Evolutionary conservation across 2,329 filamentous ascomycete species (phyloP), one percentile per base, ranked within the genome.

Genomic region (Fusarium irregulare): DNA sequence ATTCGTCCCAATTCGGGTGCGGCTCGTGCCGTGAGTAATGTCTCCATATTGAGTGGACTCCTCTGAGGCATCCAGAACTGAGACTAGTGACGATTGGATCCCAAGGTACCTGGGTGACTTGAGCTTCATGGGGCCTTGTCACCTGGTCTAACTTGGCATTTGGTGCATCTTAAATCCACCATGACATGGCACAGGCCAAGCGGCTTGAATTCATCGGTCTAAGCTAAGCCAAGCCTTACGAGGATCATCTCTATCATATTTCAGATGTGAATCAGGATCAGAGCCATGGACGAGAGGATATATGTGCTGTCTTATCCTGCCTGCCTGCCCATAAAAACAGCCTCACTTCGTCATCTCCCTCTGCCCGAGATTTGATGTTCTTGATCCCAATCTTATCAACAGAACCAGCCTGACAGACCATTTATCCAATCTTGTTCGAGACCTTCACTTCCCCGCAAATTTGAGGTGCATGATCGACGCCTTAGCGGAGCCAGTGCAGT

Each of bases 11-110:
- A 41, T 23, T 44, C 14, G 28, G 41, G 14, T 23, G 12, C 62
- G 62, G 62, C 54, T 65, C 62, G 47, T 54, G 42, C 63, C 61
- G 63, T 58, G 16, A 41, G 25, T 41, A 46, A 41, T 46, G 30
- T 57, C 49, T 32, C 37, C 59, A 49, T 25, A 63, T 32, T 16
- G 16, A 46, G 21, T 50, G 25, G 32, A 6, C 16, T 30, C n/a
- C 34, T 18, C 34, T 37, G 34, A n/a, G 18, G 34, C 34, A 37
- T 37, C 34, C 18, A 25, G 8, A 28, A 28, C 18, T 28, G 18
- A 47, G 13, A 53, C 34, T 53, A 53, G 37, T 11, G n/a, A 6
- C 8, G 34, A 41, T n/a, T n/a, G n/a, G n/a, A n/a, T 25, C 37
- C 18, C 18, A 53, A 13, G 34, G 27, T 28, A 28, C 27, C 27